These are phyloP conservation scores for Elaphomyces granulatus DNA, from an alignment of 495 filamentous ascomycete genomes.

Conservation along the genomic window DNA sequence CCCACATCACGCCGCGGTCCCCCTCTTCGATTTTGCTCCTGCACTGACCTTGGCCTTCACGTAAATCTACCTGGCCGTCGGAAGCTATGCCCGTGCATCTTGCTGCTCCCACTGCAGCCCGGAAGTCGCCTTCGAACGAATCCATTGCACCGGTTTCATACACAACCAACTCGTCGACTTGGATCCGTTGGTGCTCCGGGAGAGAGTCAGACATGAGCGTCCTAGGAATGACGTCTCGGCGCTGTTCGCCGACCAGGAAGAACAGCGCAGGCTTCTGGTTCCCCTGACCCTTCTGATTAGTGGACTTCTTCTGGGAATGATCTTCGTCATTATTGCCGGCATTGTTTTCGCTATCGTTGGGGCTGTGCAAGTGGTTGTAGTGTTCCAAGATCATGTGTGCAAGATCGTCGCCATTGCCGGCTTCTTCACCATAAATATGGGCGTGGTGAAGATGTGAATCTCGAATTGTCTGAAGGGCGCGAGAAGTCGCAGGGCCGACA, in stretches of 20 bases:
- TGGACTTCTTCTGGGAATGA: neutral
- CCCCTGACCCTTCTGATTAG: conserved; percentile 6
- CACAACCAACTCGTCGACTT: conserved; percentile 62
- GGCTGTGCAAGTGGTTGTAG: conserved; percentile 33
- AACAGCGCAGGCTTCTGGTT: conserved; percentile 47
- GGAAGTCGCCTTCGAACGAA: conserved; percentile 56
- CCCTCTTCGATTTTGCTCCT: conserved; percentile 7
- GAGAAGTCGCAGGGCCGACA: conserved; percentile 81
- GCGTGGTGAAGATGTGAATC: conserved; percentile 28
- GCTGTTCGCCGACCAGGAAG: conserved; percentile 77
- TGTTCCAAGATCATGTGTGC: conserved; percentile 63
- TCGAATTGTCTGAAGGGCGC: conserved; percentile 48
- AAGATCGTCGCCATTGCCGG: conserved; percentile 69
- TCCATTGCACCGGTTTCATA: conserved; percentile 76
- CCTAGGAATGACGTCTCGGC: conserved; percentile 75
- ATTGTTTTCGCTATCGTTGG: conserved; percentile 18
- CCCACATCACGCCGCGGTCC: conserved; percentile 42
- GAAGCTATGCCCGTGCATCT: neutral
- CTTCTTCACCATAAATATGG: conserved; percentile 55
- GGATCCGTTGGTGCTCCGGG: conserved; percentile 29
- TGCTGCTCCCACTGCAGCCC: conserved; percentile 18
- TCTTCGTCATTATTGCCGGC: conserved; percentile 1
- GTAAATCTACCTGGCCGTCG: no score
- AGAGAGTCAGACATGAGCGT: conserved; percentile 45
- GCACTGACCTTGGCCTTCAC: conserved; percentile 10